Base-by-base conservation (phyloP, 352 stramenopile species). In the Albugo laibachii region DNA sequence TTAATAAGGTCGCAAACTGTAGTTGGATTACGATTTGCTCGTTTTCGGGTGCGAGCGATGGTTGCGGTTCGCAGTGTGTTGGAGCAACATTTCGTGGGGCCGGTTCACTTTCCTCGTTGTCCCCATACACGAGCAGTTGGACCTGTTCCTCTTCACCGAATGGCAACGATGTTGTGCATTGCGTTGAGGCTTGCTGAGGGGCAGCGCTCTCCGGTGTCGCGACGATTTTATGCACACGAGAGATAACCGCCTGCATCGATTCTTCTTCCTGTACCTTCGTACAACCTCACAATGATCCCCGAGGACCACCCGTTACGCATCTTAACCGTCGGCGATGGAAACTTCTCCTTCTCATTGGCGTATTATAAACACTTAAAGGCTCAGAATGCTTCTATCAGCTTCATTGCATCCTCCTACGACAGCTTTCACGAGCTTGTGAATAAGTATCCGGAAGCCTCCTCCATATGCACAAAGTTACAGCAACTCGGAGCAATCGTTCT, bases 1-100 rank as follows among this genome's bases (percentile, higher is more conserved):
- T 53, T 41, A 88, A 54, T 10, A 88, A 61, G 56, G 70, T 88
- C 20, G 70, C 75, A 50, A 79, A 83, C 45, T 88, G 72, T 39
- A 85, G 48, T 0, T 66, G 58, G 47, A 85, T 69, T 24, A 83
- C 70, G 6, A 69, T 63, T 34, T 70, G 52, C 2, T 44, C 36
- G 42, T 84, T 73, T 47, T 81, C 65, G 2, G 38, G 5, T 20
- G 39, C 42, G 0, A 39, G 16, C 0, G 39, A 36, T 2, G 52
- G 12, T 12, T 40, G 41, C 13, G 36, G 4, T 1, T 35, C 20
- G 31, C 15, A 18, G 0, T 47, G 27, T 18, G 45, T 14, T 6
- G 41, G 38, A 15, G 31, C 34, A 13, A 16, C 15, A 20, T 19
- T n/a, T 21, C 11, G 31, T 19, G 19, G 19, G 12, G 34, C 13